These are phyloP conservation scores for Truncatella angustata DNA, from an alignment of 2,329 filamentous ascomycete genomes.

Conservation along the genomic window DNA sequence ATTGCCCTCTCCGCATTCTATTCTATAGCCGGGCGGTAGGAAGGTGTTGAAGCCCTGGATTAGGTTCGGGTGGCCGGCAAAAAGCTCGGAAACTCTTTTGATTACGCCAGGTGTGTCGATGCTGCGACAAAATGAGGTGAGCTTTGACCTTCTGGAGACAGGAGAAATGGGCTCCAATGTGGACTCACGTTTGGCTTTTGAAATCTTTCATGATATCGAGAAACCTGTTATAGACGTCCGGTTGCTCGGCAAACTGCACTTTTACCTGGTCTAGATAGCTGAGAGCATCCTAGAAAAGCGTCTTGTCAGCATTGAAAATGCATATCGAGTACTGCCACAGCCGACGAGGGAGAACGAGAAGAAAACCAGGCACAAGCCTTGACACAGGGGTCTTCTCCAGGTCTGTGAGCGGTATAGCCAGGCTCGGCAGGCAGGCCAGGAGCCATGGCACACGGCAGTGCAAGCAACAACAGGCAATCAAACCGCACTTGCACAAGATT, in stretches of 20 bases:
- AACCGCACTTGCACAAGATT: background rate
- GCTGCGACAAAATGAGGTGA: constrained; percentile 41
- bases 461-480: background rate
- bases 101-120: constrained; percentile 98
- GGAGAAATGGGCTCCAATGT: background rate
- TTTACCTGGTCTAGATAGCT: constrained; percentile 98
- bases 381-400: background rate
- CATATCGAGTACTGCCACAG: no score
- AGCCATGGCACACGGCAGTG: background rate
- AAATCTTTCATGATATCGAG: constrained; percentile 99
- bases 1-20: constrained; percentile 90
- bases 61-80: constrained; percentile 89
- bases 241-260: constrained; percentile 94
- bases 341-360: no score
- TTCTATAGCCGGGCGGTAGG: constrained; percentile 89
- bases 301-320: constrained; percentile 25
- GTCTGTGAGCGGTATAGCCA: background rate
- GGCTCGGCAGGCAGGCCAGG: background rate
- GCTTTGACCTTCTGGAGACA: constrained; percentile 5
- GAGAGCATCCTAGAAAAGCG: constrained; percentile 59
- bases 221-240: constrained; percentile 95
- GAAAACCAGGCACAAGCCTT: constrained; percentile 1
- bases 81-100: constrained; percentile 90
- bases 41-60: constrained; percentile 99
- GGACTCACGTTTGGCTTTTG: constrained; percentile 86